These are phyloP conservation scores for Phlegmacium glaucopus DNA, from an alignment of 768 basidiomycete genomes.

Conservation along the genomic window DNA sequence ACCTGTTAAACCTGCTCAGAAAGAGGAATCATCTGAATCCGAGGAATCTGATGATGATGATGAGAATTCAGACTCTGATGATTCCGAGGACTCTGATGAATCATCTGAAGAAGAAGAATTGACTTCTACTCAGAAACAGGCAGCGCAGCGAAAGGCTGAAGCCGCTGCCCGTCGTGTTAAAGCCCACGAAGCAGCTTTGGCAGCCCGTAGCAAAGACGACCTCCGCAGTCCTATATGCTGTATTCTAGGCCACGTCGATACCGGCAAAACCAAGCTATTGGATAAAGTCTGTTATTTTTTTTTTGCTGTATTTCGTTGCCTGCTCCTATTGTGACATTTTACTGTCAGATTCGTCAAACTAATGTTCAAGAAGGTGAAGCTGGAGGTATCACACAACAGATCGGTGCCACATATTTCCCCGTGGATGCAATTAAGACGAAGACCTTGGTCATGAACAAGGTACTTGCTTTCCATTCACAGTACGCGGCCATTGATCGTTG, in stretches of 20 bases:
- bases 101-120: constrained; percentile 66
- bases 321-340: neutral
- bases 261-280: constrained; percentile 95
- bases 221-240: constrained; percentile 97
- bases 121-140: constrained; percentile 62
- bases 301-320: neutral
- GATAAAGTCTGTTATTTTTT: constrained; percentile 79
- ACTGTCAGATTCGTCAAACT: constrained; percentile 92
- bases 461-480: constrained; percentile 19
- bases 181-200: constrained; percentile 80
- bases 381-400: constrained; percentile 99
- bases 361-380: constrained; percentile 99
- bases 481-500: neutral
- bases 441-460: constrained; percentile 91
- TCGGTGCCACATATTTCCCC: constrained; percentile 99
- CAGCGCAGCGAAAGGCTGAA: constrained; percentile 73
- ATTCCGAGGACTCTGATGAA: constrained; percentile 48
- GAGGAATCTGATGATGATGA: constrained; percentile 46
- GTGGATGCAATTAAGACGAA: constrained; percentile 91
- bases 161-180: constrained; percentile 80
- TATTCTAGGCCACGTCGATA: constrained; percentile 99
- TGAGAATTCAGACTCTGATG: constrained; percentile 34
- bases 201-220: constrained; percentile 84
- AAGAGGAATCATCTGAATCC: constrained; percentile 35
- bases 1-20: constrained; percentile 23